These are phyloP conservation scores for Celoporthe dispersa DNA, from an alignment of 2,329 filamentous ascomycete species.

Conservation along the genomic window DNA sequence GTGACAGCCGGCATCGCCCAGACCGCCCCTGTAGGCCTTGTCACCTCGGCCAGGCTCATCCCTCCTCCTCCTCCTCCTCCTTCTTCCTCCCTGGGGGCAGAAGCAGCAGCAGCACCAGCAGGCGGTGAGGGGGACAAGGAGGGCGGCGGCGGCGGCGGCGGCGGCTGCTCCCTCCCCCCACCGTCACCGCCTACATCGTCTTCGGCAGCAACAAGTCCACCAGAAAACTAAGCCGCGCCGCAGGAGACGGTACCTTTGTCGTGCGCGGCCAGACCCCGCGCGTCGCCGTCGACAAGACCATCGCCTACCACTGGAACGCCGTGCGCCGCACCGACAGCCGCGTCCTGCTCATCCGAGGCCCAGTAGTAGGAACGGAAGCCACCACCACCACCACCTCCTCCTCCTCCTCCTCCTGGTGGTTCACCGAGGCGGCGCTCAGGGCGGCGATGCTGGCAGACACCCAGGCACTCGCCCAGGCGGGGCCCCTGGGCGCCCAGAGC, in stretches of 20 bases:
- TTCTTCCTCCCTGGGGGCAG: too few species aligned
- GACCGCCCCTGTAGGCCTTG: slow-evolving; percentile 3
- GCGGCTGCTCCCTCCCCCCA: neutral
- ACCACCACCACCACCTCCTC: too few species aligned
- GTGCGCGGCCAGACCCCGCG: neutral
- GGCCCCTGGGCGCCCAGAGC: neutral
- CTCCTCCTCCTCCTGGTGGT: too few species aligned
- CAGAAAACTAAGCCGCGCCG: neutral
- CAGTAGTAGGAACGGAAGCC: too few species aligned
- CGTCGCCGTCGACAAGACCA: neutral
- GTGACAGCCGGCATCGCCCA: neutral
- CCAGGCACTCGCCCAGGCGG: neutral
- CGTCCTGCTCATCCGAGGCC: neutral
- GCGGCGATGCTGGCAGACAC: neutral
- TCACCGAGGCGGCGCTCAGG: neutral
- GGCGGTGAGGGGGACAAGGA: too few species aligned
- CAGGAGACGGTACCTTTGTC: neutral
- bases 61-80: neutral
- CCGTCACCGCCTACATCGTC: neutral
- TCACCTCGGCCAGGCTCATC: neutral
- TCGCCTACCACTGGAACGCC: slow-evolving; percentile 1
- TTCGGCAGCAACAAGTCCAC: slow-evolving; percentile 9
- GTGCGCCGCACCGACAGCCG: neutral
- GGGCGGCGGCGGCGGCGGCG: too few species aligned
- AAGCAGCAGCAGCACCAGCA: too few species aligned